Evolutionary conservation across 495 filamentous ascomycete species (phyloP), one percentile per base, ranked within the genome.

Genomic region (Trichoderma gamsii): DNA sequence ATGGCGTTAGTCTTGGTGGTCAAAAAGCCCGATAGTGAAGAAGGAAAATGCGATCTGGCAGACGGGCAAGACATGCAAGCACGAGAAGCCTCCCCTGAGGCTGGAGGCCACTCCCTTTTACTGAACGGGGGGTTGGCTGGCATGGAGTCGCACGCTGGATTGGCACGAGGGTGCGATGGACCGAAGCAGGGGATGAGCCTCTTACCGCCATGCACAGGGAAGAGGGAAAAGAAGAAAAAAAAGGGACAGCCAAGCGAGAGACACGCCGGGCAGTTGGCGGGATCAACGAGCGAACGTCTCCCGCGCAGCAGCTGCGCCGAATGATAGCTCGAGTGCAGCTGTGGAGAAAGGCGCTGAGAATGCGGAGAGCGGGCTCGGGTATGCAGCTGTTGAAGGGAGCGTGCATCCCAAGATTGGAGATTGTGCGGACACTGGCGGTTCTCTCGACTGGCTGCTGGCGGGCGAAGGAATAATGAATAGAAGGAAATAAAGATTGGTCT

Each of bases 241-340:
- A 32, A 21, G 23, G 41, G 25, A 23, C 35, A 51, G 65, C 21
- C 41, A 78, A 79, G 29, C 79, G 78, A 79, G 72, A 77, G 72
- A 77, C 72, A 79, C 80, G 79, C 80, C 79, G 78, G 78, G 74
- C 70, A 73, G 72, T 79, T 73, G 77, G 85, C 84, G 83, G 83
- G 82, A 87, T 86, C 83, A 77, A 87, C 87, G 86, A 89, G 84
- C 81, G 80, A 89, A 89, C 86, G 86, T 84, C 84, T 89, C 87
- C 87, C 84, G 87, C 85, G 46, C 25, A 68, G 61, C 29, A 25
- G 8, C 38, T 25, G 43, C 38, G 32, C 16, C 56, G 35, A 59
- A 44, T 64, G 35, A 25, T 38, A 18, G 67, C 35, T 64, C 67
- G 61, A 63, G 59, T 41, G 56, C 56, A 51, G 56, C 23, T 23